A percentile compares a stretch with the other conserved stretches of the same genome.
Evolutionary conservation across 768 basidiomycete species (phyloP).

Genomic region (Mycena olivaceomarginata): DNA sequence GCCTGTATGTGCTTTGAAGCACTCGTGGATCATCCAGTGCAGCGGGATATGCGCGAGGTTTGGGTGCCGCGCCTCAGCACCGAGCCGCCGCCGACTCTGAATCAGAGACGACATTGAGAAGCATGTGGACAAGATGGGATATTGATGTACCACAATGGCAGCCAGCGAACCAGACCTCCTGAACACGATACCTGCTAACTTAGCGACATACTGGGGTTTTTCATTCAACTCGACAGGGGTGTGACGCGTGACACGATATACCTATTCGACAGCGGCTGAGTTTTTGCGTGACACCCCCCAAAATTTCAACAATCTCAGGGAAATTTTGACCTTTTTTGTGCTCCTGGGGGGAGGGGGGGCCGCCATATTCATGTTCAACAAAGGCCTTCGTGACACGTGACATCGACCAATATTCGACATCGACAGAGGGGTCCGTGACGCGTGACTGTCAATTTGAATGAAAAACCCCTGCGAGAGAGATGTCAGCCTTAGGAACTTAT

Average conservation of each 20-base stretch:
- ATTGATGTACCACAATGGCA: constrained; percentile 32
- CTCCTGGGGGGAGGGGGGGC: too few species aligned
- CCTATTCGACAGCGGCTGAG: too few species aligned
- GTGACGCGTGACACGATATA: not conserved
- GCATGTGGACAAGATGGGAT: constrained; percentile 11
- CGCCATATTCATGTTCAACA: too few species aligned
- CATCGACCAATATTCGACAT: too few species aligned
- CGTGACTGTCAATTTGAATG: too few species aligned
- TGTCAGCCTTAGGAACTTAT: too few species aligned
- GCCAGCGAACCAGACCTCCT: constrained; percentile 34
- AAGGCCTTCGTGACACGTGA: too few species aligned
- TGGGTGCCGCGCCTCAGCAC: constrained; percentile 27
- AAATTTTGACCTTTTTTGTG: too few species aligned
- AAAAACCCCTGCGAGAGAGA: too few species aligned
- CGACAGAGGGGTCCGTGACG: too few species aligned
- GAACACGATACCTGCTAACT: constrained; percentile 12
- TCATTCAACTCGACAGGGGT: not conserved
- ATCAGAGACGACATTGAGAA: constrained; percentile 15
- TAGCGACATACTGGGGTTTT: not conserved
- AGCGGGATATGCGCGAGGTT: constrained; percentile 31
- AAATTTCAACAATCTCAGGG: too few species aligned
- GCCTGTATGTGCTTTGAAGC: constrained; percentile 32
- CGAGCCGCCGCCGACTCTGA: constrained; percentile 31
- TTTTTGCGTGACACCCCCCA: too few species aligned
- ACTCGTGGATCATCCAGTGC: constrained; percentile 32